These are phyloP conservation scores for Teratosphaeria epicoccoides DNA, from an alignment of 2,329 filamentous ascomycete genomes.

Conservation along the genomic window DNA sequence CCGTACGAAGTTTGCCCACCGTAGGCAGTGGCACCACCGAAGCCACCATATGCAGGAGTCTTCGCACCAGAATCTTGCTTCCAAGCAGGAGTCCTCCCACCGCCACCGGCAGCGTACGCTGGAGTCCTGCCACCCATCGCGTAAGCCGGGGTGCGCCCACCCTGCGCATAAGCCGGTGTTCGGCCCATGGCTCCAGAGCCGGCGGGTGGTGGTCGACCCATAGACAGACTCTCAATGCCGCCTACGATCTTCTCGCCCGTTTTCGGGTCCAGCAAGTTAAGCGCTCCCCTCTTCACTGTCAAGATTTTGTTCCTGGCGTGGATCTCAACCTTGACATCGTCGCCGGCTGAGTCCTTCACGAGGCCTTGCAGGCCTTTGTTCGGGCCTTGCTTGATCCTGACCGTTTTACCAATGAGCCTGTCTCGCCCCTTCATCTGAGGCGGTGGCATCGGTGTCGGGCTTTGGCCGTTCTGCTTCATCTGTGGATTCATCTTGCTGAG, in stretches of 20 bases:
- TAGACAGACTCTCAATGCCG: slow-evolving; percentile 16
- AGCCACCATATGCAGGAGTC: slow-evolving; percentile 34
- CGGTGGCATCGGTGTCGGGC: slow-evolving; percentile 53
- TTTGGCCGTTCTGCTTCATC: slow-evolving; percentile 48
- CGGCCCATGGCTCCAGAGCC: slow-evolving; percentile 35
- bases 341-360: slow-evolving; percentile 87
- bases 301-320: slow-evolving; percentile 92
- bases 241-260: slow-evolving; percentile 72
- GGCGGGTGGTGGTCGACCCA: slow-evolving; percentile 41
- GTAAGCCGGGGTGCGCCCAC: slow-evolving; percentile 56
- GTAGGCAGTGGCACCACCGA: background rate
- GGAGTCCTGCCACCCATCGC: slow-evolving; percentile 32
- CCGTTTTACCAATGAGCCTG: slow-evolving; percentile 78
- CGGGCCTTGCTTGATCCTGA: slow-evolving; percentile 74
- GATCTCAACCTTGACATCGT: slow-evolving; percentile 76
- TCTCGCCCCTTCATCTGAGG: slow-evolving; percentile 66
- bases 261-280: slow-evolving; percentile 72
- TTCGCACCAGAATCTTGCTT: slow-evolving; percentile 31
- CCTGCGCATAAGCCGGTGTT: slow-evolving; percentile 25
- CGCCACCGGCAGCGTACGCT: slow-evolving; percentile 21
- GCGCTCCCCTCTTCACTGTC: slow-evolving; percentile 66
- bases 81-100: slow-evolving; percentile 58
- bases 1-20: slow-evolving; percentile 36
- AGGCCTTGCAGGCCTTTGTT: slow-evolving; percentile 92
- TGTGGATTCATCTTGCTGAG: slow-evolving; percentile 88